phyloP scores from a whole-genome alignment of 192 early-diverging fungal species.

The Pilaira anomala region DNA sequence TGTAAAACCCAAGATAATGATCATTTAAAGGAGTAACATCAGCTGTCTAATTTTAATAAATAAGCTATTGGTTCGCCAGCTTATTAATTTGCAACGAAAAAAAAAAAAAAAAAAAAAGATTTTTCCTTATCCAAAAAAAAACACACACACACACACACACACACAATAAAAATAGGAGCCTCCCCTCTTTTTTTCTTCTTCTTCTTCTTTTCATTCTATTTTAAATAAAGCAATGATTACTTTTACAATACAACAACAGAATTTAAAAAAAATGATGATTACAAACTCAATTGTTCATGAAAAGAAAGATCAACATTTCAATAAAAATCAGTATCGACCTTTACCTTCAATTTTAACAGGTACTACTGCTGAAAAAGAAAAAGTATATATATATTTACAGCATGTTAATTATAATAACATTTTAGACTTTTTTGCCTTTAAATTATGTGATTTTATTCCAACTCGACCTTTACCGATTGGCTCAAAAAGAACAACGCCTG shows the following conservation, averaged over 20 bases:
- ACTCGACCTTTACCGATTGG: constrained; percentile 6
- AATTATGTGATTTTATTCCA: constrained; percentile 29
- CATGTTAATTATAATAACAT: neutral
- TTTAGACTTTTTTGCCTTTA: constrained; percentile 28
- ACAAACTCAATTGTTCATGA: neutral
- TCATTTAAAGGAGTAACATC: too few relatives aligned
- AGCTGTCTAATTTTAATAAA: too few relatives aligned
- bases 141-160: too few relatives aligned
- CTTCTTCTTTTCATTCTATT: neutral
- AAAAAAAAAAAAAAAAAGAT: too few relatives aligned
- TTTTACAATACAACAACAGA: neutral
- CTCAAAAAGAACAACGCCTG: constrained; percentile 28
- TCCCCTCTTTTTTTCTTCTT: too few relatives aligned
- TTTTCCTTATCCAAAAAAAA: too few relatives aligned
- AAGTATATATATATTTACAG: neutral
- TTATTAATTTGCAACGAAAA: too few relatives aligned
- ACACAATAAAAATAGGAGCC: too few relatives aligned
- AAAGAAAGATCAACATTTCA: neutral
- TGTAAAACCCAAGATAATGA: too few relatives aligned
- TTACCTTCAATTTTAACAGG: constrained; percentile 19
- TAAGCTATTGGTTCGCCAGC: too few relatives aligned
- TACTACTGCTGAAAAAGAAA: neutral
- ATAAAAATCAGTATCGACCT: neutral
- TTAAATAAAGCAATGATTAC: neutral
- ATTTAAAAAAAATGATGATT: neutral